These are phyloP conservation scores for Wickerhamiella kurtzmanii DNA, from an alignment of 805 yeast genomes.

Conservation along the genomic window DNA sequence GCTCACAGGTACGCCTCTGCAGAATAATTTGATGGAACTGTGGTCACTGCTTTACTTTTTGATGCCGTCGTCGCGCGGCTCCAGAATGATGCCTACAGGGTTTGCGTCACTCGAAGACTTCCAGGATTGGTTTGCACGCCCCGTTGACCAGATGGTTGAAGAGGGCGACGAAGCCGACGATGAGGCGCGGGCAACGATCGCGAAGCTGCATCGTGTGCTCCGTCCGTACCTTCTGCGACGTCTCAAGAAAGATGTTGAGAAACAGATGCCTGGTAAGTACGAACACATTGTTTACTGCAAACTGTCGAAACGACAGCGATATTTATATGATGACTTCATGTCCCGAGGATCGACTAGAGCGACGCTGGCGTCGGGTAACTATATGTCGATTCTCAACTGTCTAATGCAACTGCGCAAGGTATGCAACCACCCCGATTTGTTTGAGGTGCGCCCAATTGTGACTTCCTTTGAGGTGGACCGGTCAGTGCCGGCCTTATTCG, in stretches of 20 bases:
- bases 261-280: conserved; percentile 96
- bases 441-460: conserved; percentile 87
- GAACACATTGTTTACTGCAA: conserved; percentile 92
- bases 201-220: conserved; percentile 80
- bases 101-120: conserved; percentile 93
- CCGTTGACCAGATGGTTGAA: conserved; percentile 86
- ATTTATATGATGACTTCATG: conserved; percentile 91
- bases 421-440: conserved; percentile 90
- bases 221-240: conserved; percentile 88
- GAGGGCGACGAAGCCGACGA: conserved; percentile 48
- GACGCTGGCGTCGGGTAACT: conserved; percentile 87
- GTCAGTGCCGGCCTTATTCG: conserved; percentile 43
- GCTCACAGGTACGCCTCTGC: conserved; percentile 94
- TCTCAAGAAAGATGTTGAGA: conserved; percentile 89
- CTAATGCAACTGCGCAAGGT: conserved; percentile 95
- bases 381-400: conserved; percentile 87
- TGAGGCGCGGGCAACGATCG: conserved; percentile 75
- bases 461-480: conserved; percentile 72
- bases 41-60: conserved; percentile 92
- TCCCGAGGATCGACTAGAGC: conserved; percentile 91
- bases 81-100: conserved; percentile 65
- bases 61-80: conserved; percentile 76
- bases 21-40: conserved; percentile 83
- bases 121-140: conserved; percentile 97
- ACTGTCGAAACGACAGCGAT: conserved; percentile 81